Evolutionary conservation across 1,284 basidiomycete species (phyloP).

Genomic region (Cystobasidium sp.): DNA sequence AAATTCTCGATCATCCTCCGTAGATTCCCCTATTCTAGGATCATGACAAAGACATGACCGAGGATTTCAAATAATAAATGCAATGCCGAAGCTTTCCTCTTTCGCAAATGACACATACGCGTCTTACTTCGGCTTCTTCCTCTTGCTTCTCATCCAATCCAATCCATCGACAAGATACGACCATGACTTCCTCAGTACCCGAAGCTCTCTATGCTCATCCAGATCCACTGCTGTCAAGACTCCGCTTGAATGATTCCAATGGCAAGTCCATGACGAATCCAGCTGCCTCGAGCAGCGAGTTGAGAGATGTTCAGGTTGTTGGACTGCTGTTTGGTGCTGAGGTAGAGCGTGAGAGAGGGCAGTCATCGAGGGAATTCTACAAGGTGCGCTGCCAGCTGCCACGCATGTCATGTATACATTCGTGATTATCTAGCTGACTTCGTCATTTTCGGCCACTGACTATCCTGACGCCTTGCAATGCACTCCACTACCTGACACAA

Average conservation of each 20-base stretch:
- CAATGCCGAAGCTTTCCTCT: background rate
- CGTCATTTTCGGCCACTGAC: too few species aligned
- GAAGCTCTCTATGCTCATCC: conserved; percentile 31
- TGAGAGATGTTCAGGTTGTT: conserved; percentile 40
- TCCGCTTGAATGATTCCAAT: conserved; percentile 24
- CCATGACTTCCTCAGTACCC: conserved; percentile 24
- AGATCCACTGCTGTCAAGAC: conserved; percentile 27
- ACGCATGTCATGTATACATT: background rate
- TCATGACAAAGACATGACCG: too few species aligned
- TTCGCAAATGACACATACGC: conserved; percentile 7
- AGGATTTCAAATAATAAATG: too few species aligned
- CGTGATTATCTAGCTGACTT: background rate
- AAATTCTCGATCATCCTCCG: conserved; percentile 5
- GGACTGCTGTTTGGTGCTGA: conserved; percentile 41
- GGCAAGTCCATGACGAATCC: conserved; percentile 25
- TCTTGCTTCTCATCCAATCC: too few species aligned
- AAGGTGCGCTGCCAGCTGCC: conserved; percentile 16
- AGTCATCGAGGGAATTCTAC: conserved; percentile 25
- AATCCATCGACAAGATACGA: too few species aligned
- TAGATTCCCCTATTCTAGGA: too few species aligned
- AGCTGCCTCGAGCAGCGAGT: conserved; percentile 20
- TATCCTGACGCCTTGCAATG: background rate
- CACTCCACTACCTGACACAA: too few species aligned
- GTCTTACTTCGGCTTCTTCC: background rate
- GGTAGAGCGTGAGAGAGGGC: conserved; percentile 19